Conservation (phyloP, 2,329 filamentous ascomycete species). For the Leptographium lundbergii region DNA sequence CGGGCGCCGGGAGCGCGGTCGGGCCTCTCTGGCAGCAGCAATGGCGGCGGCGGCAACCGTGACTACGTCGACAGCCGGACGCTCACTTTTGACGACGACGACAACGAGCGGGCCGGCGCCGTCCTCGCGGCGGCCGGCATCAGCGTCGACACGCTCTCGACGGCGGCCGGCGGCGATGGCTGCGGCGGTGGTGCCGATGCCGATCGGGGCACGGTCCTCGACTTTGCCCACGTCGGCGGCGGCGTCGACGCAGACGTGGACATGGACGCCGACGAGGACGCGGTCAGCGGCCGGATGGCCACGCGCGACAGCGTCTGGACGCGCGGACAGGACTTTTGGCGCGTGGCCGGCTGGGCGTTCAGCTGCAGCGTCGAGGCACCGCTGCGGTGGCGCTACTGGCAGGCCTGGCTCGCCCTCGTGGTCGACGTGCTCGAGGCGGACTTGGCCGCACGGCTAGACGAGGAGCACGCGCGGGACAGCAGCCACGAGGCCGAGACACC, state of each 20-base stretch:
- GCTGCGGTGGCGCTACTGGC: conserved; percentile 71
- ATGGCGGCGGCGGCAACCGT: conserved; percentile 7
- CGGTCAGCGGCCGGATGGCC: conserved; percentile 46
- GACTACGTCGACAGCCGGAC: conserved; percentile 9
- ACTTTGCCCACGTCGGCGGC: background rate
- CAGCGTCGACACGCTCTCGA: background rate
- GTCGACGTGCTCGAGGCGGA: conserved; percentile 65
- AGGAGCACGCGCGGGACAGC: conserved; percentile 8
- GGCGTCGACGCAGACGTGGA: conserved; percentile 29
- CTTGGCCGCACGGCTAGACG: conserved; percentile 41
- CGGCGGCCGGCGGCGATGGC: background rate
- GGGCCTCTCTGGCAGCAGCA: conserved; percentile 5
- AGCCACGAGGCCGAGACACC: conserved; percentile 13
- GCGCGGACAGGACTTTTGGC: conserved; percentile 80
- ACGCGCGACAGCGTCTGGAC: conserved; percentile 56
- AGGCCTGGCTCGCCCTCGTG: conserved; percentile 66
- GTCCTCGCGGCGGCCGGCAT: background rate
- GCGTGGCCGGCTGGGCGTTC: conserved; percentile 80
- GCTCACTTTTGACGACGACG: background rate
- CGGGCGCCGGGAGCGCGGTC: conserved; percentile 2
- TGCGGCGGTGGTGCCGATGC: background rate
- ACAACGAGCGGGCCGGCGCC: background rate
- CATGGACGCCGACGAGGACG: conserved; percentile 29
- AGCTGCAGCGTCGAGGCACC: conserved; percentile 69
- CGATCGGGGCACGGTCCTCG: background rate